A percentile compares a stretch with the other conserved stretches of the same genome.
These are phyloP conservation scores for Rhynchospora breviuscula DNA, from an alignment of 176 grass and related monocot genomes.

Conservation along the genomic window DNA sequence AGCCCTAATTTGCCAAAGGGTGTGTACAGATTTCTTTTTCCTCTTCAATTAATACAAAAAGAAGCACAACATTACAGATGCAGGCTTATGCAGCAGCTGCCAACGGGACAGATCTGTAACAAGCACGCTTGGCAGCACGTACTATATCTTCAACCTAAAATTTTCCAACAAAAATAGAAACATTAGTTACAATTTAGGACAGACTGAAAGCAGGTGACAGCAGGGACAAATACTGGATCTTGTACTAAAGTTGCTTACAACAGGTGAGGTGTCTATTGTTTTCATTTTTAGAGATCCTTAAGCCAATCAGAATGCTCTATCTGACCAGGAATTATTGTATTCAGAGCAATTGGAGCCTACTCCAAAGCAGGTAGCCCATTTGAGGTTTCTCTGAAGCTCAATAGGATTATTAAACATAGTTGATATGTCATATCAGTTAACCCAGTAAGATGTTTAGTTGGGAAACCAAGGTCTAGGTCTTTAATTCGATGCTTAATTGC, in stretches of 20 bases:
- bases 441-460: neutral
- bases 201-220: neutral
- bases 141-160: constrained; percentile 84
- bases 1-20: neutral
- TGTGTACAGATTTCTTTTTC: constrained; percentile 15
- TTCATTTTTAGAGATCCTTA: neutral
- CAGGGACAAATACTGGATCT: neutral
- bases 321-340: neutral
- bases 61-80: constrained; percentile 1
- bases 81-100: constrained; percentile 55
- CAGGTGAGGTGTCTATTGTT: neutral
- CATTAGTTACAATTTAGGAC: neutral
- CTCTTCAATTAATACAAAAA: constrained; percentile 3
- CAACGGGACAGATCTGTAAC: constrained; percentile 70
- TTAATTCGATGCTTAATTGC: neutral
- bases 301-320: neutral
- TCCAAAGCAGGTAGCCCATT: neutral
- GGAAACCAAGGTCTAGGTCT: neutral
- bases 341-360: neutral
- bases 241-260: neutral
- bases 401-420: neutral
- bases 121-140: constrained; percentile 75
- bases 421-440: neutral
- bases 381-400: neutral
- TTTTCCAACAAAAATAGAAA: neutral